Conservation (phyloP, 202 grass and related monocot genomes). For the Hordeum pubiflorum region DNA sequence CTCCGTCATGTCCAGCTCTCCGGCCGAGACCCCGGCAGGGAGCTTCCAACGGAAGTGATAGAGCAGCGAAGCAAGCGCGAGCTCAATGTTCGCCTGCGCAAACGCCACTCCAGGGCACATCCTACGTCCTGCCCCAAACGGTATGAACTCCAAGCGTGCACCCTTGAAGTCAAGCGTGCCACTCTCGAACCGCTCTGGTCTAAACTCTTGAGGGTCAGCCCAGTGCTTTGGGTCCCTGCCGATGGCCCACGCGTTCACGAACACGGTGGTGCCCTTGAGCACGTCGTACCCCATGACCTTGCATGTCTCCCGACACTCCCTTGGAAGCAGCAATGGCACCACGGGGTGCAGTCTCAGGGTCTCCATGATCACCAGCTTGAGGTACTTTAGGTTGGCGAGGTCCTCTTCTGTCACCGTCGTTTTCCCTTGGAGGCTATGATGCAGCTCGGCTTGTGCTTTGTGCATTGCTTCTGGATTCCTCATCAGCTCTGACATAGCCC, state of each 20-base stretch:
- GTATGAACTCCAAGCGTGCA: not conserved
- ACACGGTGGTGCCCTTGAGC: not conserved
- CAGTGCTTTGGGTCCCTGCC: not conserved
- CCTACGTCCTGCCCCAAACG: not conserved
- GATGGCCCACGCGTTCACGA: conserved; percentile 22
- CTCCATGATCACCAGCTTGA: conserved; percentile 34
- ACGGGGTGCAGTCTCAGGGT: conserved; percentile 25
- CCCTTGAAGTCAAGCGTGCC: not conserved
- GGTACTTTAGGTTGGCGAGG: not conserved
- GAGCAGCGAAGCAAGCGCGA: not conserved
- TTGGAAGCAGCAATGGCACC: conserved; percentile 6
- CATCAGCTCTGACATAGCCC: conserved; percentile 15
- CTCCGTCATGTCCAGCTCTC: conserved; percentile 25
- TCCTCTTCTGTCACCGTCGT: not conserved
- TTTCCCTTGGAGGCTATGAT: not conserved
- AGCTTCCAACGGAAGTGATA: conserved; percentile 35
- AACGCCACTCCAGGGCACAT: not conserved
- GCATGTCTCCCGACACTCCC: not conserved
- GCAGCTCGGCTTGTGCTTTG: conserved; percentile 12
- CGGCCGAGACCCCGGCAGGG: not conserved
- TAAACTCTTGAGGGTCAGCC: not conserved
- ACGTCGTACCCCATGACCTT: not conserved
- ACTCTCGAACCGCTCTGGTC: not conserved
- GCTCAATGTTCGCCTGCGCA: not conserved
- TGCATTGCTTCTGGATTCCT: not conserved